phyloP scores from a whole-genome alignment of 495 filamentous ascomycete genomes.

The Aspergillus heteromorphus region DNA sequence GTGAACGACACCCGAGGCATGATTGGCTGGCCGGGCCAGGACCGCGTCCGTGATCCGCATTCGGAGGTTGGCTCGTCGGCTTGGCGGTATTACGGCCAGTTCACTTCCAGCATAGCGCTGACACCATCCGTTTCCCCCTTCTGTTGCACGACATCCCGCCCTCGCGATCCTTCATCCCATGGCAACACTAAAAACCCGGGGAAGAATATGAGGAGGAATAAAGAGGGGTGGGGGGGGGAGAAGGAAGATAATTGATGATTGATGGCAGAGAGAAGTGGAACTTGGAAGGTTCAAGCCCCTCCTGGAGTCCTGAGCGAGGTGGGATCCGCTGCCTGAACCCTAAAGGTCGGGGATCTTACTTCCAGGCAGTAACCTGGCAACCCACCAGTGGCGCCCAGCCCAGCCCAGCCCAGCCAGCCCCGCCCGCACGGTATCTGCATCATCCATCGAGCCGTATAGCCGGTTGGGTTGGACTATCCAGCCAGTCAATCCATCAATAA shows the following conservation, averaged over 20 bases:
- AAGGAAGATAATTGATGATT: too few species aligned
- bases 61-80: slow-evolving; percentile 13
- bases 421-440: slow-evolving; percentile 34
- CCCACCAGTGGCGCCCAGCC: slow-evolving; percentile 14
- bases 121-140: neutral
- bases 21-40: slow-evolving; percentile 16
- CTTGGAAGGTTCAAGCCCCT: too few species aligned
- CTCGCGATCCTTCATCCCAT: too few species aligned
- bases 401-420: too few species aligned
- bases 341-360: too few species aligned
- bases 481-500: slow-evolving; percentile 5
- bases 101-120: neutral
- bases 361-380: too few species aligned
- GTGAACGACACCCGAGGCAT: neutral
- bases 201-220: too few species aligned
- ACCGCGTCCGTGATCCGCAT: slow-evolving; percentile 24
- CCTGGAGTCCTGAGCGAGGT: too few species aligned
- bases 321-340: too few species aligned
- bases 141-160: neutral
- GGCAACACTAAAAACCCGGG: too few species aligned
- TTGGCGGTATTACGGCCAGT: slow-evolving; percentile 16
- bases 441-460: neutral
- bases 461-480: neutral
- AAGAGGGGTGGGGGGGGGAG: too few species aligned
- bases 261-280: too few species aligned